Conservation (phyloP, 805 yeast species). For the Wickerhamomyces xylosicus region DNA sequence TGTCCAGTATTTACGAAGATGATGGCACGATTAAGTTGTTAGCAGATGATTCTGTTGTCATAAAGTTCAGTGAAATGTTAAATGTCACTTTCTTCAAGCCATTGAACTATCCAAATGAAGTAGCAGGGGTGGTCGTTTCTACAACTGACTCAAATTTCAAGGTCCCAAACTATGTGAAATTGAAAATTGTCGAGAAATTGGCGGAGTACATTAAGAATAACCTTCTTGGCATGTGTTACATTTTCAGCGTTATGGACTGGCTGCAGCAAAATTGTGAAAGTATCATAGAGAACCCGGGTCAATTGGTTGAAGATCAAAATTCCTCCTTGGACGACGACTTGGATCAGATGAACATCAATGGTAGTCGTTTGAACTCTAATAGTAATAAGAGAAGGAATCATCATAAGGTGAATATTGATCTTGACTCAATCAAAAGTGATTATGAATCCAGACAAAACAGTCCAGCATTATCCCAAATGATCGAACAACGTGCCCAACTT, state of each 20-base stretch:
- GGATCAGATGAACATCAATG: constrained; percentile 2
- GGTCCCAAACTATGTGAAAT: constrained; percentile 61
- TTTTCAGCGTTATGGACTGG: constrained; percentile 70
- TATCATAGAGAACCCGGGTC: constrained; percentile 68
- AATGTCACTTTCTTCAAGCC: constrained; percentile 34
- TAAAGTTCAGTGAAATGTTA: constrained; percentile 18
- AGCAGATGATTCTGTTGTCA: constrained; percentile 14
- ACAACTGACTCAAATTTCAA: constrained; percentile 28
- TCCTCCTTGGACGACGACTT: constrained; percentile 1
- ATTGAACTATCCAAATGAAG: constrained; percentile 45
- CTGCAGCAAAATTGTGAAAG: constrained; percentile 48
- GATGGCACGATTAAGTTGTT: constrained; percentile 16
- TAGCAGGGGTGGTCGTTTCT: constrained; percentile 62
- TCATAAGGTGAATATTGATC: constrained; percentile 21
- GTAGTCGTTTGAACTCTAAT: neutral
- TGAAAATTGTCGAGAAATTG: constrained; percentile 41
- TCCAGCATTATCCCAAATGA: constrained; percentile 27
- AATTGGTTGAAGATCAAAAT: constrained; percentile 29
- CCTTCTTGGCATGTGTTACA: constrained; percentile 58
- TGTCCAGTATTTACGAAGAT: constrained; percentile 42
- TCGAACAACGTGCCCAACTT: constrained; percentile 38
- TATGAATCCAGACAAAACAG: constrained; percentile 25
- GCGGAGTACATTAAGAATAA: constrained; percentile 32
- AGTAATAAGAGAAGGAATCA: constrained; percentile 5
- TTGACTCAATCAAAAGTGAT: constrained; percentile 23